These are phyloP conservation scores for Curvularia lunata DNA, from an alignment of 2,329 filamentous ascomycete species.

Conservation along the genomic window DNA sequence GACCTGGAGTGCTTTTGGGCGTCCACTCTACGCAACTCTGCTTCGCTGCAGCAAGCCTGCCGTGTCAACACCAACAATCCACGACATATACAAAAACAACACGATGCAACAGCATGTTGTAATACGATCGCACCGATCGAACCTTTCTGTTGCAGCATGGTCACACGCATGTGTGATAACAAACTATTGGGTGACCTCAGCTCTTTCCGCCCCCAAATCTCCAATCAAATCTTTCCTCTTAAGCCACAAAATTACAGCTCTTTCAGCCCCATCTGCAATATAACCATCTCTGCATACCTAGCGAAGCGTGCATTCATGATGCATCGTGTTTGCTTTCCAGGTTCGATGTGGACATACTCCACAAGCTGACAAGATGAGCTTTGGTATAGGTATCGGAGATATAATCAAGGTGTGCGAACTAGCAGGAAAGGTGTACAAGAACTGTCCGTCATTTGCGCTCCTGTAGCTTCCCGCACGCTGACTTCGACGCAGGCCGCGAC, in stretches of 20 bases:
- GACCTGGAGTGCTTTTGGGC: not conserved
- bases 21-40: not conserved
- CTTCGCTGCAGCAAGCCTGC: not conserved
- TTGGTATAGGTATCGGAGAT: constrained; percentile 36
- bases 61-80: not conserved
- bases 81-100: too few relatives aligned
- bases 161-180: not conserved
- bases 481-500: constrained; percentile 32
- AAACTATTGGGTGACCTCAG: not conserved
- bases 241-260: constrained; percentile 7
- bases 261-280: not conserved
- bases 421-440: constrained; percentile 33
- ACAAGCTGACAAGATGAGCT: constrained; percentile 27
- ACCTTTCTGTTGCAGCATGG: not conserved
- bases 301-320: not conserved
- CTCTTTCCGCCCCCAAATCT: constrained; percentile 6
- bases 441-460: constrained; percentile 22
- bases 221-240: constrained; percentile 3
- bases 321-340: not conserved
- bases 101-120: too few relatives aligned
- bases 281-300: not conserved
- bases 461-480: not conserved
- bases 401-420: constrained; percentile 36
- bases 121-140: too few relatives aligned
- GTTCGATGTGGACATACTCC: not conserved